phyloP scores from a whole-genome alignment of 2,329 filamentous ascomycete species.

The Pestalotiopsis sp. region DNA sequence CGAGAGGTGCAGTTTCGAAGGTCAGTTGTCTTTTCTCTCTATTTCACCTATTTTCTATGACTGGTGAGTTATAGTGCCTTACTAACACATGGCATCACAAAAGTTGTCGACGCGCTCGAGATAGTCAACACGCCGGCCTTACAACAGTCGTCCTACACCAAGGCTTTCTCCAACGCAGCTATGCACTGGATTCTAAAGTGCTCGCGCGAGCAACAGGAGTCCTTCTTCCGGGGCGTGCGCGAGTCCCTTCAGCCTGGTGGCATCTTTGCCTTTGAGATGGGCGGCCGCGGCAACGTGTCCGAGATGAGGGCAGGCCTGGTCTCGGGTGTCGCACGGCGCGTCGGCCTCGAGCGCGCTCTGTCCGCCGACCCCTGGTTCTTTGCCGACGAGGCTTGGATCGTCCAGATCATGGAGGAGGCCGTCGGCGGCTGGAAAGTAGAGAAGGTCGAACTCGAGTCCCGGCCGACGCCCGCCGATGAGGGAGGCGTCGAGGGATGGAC shows the following conservation, averaged over 20 bases:
- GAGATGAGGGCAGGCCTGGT: slow-evolving; percentile 63
- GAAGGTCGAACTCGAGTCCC: slow-evolving; percentile 61
- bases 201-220: slow-evolving; percentile 37
- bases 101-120: slow-evolving; percentile 48
- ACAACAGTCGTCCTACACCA: slow-evolving; percentile 43
- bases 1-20: slow-evolving; percentile 43
- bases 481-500: slow-evolving; percentile 68
- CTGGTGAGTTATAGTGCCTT: background rate
- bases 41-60: background rate
- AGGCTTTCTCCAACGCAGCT: slow-evolving; percentile 67
- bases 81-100: background rate
- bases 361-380: slow-evolving; percentile 70
- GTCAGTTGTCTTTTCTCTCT: slow-evolving; percentile 24
- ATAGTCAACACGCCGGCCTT: slow-evolving; percentile 35
- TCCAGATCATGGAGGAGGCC: slow-evolving; percentile 37
- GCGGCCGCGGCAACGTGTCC: slow-evolving; percentile 66
- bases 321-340: slow-evolving; percentile 49
- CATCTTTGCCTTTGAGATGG: slow-evolving; percentile 68
- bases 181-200: slow-evolving; percentile 65
- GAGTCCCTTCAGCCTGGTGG: slow-evolving; percentile 55
- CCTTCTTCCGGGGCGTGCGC: slow-evolving; percentile 55
- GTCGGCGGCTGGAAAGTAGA: slow-evolving; percentile 51
- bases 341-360: slow-evolving; percentile 48
- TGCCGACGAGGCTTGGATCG: slow-evolving; percentile 62
- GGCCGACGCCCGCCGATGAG: slow-evolving; percentile 59